Conservation (phyloP, 2,329 filamentous ascomycete species). For the Botrytis deweyae region DNA sequence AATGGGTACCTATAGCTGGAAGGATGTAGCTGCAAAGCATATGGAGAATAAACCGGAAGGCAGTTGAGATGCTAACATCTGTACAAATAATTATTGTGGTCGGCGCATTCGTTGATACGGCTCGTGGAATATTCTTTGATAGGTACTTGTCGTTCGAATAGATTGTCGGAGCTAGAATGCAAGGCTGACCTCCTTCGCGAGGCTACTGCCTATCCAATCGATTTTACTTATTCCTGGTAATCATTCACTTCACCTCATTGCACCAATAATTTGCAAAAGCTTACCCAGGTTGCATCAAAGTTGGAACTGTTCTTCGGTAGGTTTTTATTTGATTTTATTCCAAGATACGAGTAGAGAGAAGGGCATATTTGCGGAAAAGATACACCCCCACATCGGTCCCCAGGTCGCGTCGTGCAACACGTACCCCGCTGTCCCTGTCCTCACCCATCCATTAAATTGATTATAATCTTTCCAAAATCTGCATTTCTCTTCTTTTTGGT, state of each 20-base stretch:
- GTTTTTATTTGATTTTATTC: neutral
- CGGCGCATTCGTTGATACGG: neutral
- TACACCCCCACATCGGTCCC: neutral
- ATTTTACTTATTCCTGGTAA: neutral
- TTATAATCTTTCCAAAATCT: neutral
- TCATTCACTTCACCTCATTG: neutral
- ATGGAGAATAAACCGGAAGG: neutral
- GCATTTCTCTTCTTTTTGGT: neutral
- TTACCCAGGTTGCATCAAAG: neutral
- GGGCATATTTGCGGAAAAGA: neutral
- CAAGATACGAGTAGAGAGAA: no score
- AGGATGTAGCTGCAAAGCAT: neutral
- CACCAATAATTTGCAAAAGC: neutral
- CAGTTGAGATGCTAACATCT: neutral
- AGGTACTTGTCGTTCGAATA: neutral
- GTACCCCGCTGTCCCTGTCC: conserved; percentile 12
- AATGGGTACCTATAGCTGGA: neutral
- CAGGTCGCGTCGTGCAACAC: neutral
- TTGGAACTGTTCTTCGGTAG: neutral
- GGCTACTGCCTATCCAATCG: neutral
- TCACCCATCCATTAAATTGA: neutral
- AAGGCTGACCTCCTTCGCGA: conserved; percentile 11
- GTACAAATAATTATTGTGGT: conserved; percentile 2
- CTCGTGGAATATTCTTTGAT: conserved; percentile 1
- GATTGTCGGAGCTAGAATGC: neutral